Conservation (phyloP, 345 rosid genomes). For the Salix purpurea region DNA sequence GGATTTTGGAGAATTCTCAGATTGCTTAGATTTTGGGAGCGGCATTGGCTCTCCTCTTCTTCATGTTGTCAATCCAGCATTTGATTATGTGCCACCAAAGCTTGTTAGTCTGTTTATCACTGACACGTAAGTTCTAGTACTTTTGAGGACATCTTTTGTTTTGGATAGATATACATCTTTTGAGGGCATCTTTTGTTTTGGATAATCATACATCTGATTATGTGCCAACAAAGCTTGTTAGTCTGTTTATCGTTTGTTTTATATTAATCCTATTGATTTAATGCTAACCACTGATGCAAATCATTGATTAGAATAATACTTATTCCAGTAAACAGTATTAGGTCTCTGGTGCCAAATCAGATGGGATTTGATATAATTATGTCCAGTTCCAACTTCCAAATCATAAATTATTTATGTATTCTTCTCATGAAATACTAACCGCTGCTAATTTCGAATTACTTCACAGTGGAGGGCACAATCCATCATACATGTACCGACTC, state of each 20-base stretch:
- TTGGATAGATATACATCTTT: not conserved
- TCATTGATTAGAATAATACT: not conserved
- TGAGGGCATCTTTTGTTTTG: not conserved
- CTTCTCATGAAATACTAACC: not conserved
- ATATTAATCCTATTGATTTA: not conserved
- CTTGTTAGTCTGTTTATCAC: constrained; percentile 96
- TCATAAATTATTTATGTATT: not conserved
- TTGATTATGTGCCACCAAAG: constrained; percentile 93
- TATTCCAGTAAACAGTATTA: not conserved
- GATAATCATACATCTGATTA: constrained; percentile 51
- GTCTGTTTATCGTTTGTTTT: constrained; percentile 52
- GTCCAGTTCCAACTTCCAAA: not conserved
- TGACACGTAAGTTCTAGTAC: constrained; percentile 71
- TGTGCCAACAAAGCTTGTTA: constrained; percentile 94
- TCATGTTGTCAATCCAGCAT: constrained; percentile 90
- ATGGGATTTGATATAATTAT: not conserved
- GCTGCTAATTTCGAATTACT: not conserved
- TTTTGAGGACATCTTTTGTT: not conserved
- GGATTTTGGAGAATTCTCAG: constrained; percentile 97
- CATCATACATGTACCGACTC: constrained; percentile 94
- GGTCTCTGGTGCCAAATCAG: not conserved
- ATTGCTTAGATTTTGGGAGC: constrained; percentile 78
- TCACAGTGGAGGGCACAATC: constrained; percentile 95
- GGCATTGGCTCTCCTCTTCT: constrained; percentile 70
- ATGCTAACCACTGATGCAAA: not conserved